Percentiles rank a stretch among this genome's conserved stretches.
These are phyloP conservation scores for Microdochium trichocladiopsis DNA, from an alignment of 2,329 filamentous ascomycete genomes.

Conservation along the genomic window DNA sequence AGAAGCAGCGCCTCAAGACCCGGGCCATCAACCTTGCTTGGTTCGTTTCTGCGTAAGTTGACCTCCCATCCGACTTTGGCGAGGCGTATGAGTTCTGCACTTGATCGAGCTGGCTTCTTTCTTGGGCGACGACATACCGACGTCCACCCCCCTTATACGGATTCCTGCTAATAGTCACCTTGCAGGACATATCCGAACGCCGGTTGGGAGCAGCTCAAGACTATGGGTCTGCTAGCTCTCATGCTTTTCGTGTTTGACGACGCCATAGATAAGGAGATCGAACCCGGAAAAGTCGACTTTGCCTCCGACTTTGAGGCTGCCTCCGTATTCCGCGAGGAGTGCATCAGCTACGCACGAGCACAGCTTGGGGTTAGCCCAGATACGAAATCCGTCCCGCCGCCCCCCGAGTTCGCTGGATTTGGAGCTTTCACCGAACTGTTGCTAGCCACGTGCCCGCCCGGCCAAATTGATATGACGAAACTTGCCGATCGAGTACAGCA, in stretches of 20 bases:
- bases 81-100: not conserved
- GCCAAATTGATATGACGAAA: slow-evolving; percentile 5
- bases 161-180: not conserved
- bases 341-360: slow-evolving; percentile 4
- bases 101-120: too few relatives aligned
- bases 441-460: not conserved
- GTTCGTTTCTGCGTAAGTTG: slow-evolving; percentile 9
- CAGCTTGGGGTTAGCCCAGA: slow-evolving; percentile 1
- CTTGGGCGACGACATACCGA: too few relatives aligned
- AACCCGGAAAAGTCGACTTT: slow-evolving; percentile 5
- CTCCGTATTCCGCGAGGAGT: slow-evolving; percentile 8
- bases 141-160: too few relatives aligned
- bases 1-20: slow-evolving; percentile 6
- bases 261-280: slow-evolving; percentile 11
- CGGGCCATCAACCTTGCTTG: slow-evolving; percentile 10
- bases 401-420: slow-evolving; percentile 8
- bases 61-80: not conserved
- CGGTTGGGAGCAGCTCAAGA: slow-evolving; percentile 8
- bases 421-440: slow-evolving; percentile 5
- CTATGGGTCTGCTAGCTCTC: slow-evolving; percentile 10
- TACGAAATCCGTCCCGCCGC: not conserved
- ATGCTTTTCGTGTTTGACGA: slow-evolving; percentile 12
- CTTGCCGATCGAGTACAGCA: slow-evolving; percentile 8
- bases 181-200: slow-evolving; percentile 8
- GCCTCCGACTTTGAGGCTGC: slow-evolving; percentile 10